Percentiles rank a stretch among this genome's conserved stretches.
Evolutionary conservation across 345 rosid species (phyloP).

Genomic region (Viola odorata): DNA sequence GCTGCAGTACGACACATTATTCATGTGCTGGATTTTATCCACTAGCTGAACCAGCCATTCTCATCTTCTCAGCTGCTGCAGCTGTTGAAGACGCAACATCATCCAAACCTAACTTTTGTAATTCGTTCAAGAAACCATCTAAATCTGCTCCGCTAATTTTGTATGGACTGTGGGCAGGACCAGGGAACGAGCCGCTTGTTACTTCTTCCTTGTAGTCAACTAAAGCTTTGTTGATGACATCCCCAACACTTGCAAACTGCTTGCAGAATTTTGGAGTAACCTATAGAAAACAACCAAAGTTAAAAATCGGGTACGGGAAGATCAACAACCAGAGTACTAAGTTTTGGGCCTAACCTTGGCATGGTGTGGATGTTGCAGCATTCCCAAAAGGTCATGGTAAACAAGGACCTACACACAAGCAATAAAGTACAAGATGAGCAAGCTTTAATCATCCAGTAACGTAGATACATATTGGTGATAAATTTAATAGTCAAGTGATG

Average conservation of each 20-base stretch:
- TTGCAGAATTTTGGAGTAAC: conserved; percentile 92
- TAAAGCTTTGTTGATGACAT: conserved; percentile 66
- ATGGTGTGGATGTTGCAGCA: conserved; percentile 96
- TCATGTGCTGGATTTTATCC: not conserved
- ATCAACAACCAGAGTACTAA: conserved; percentile 2
- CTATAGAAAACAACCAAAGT: conserved; percentile 23
- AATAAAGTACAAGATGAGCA: not conserved
- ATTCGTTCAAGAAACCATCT: conserved; percentile 54
- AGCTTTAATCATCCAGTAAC: no score
- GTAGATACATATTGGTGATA: no score
- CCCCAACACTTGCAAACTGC: conserved; percentile 64
- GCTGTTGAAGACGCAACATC: conserved; percentile 69
- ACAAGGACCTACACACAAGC: conserved; percentile 59
- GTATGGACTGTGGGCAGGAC: conserved; percentile 69
- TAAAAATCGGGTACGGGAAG: not conserved
- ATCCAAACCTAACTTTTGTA: conserved; percentile 64
- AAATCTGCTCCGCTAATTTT: conserved; percentile 51
- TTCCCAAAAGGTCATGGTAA: conserved; percentile 90
- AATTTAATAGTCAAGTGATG: no score
- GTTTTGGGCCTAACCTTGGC: conserved; percentile 56
- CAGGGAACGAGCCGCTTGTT: conserved; percentile 58
- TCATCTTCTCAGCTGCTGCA: conserved; percentile 44
- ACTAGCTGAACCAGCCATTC: not conserved
- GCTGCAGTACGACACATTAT: no score
- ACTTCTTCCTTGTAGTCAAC: conserved; percentile 77